Percentiles rank a stretch among this genome's conserved stretches.
Conservation (phyloP, 805 yeast genomes). For the Cyberlindnera nakhonratchasimensis region DNA sequence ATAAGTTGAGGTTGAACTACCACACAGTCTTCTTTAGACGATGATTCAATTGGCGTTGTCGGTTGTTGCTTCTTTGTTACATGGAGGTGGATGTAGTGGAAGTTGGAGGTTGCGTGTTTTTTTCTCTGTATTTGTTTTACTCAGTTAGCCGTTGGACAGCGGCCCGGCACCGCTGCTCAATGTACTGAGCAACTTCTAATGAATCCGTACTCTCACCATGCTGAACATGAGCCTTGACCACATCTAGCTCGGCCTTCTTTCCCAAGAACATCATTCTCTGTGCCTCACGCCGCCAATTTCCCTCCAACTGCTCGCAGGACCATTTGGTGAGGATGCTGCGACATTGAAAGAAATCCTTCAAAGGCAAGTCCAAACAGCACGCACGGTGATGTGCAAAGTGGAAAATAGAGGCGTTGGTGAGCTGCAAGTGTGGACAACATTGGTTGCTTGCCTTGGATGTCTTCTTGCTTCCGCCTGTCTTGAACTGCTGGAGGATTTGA, state of each 20-base stretch:
- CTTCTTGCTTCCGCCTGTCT: slow-evolving; percentile 18
- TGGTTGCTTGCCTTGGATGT: not conserved
- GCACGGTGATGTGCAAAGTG: slow-evolving; percentile 20
- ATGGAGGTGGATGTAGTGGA: not conserved
- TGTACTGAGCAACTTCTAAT: slow-evolving; percentile 6
- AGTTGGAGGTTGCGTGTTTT: not conserved
- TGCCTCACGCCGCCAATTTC: slow-evolving; percentile 38
- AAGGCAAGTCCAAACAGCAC: slow-evolving; percentile 20
- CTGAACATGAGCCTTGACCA: slow-evolving; percentile 26
- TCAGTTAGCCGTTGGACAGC: not conserved
- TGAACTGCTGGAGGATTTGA: slow-evolving; percentile 49
- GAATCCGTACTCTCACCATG: slow-evolving; percentile 2
- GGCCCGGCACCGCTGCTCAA: slow-evolving; percentile 1
- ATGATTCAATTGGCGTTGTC: too few species aligned
- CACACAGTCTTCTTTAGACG: too few species aligned
- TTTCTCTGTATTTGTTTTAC: not conserved
- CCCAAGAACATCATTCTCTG: slow-evolving; percentile 54
- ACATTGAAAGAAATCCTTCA: slow-evolving; percentile 30
- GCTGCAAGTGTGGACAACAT: slow-evolving; percentile 15
- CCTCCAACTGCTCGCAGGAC: not conserved
- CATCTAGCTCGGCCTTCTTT: slow-evolving; percentile 62
- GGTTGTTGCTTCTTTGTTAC: too few species aligned
- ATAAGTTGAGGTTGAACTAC: too few species aligned
- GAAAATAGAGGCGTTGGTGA: slow-evolving; percentile 19
- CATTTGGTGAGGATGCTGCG: slow-evolving; percentile 22